Conservation (phyloP, 352 stramenopile species). For the Globisporangium megalacanthum region DNA sequence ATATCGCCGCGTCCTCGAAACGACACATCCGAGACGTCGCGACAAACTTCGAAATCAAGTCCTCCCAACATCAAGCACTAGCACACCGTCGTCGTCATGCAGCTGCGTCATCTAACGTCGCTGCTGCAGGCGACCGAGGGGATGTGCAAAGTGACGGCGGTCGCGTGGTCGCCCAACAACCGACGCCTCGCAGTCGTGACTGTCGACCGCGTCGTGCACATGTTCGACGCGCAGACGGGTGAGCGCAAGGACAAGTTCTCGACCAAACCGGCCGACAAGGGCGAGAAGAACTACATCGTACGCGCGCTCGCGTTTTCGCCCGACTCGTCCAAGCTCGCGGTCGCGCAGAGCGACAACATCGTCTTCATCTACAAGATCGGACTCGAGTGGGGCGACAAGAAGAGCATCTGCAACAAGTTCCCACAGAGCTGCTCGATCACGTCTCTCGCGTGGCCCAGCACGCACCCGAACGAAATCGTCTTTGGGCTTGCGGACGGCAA, state of each 20-base stretch:
- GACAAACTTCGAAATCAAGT: too few relatives aligned
- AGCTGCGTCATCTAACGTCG: conserved; percentile 90
- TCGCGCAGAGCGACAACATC: conserved; percentile 96
- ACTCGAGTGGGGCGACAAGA: conserved; percentile 93
- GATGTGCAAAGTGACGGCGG: conserved; percentile 90
- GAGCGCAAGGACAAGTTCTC: conserved; percentile 95
- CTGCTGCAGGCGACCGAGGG: conserved; percentile 87
- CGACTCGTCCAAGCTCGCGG: conserved; percentile 90
- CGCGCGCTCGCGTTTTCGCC: conserved; percentile 89
- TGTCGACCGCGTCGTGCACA: conserved; percentile 89
- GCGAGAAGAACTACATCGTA: conserved; percentile 93
- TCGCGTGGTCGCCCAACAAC: conserved; percentile 93
- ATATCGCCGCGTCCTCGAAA: too few relatives aligned
- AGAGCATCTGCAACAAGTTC: conserved; percentile 97
- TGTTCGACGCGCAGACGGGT: conserved; percentile 91
- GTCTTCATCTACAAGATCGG: conserved; percentile 97
- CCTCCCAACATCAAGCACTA: too few relatives aligned
- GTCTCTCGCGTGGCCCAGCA: conserved; percentile 86
- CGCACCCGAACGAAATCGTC: conserved; percentile 90
- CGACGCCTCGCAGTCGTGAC: conserved; percentile 90
- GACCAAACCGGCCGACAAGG: conserved; percentile 93
- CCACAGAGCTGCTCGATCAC: conserved; percentile 80
- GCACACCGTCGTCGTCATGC: conserved; percentile 66
- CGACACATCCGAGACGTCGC: too few relatives aligned
- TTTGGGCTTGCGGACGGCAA: conserved; percentile 93